Evolutionary conservation across 257 asterid genomes (phyloP), one percentile per base, ranked within the genome.

Genomic region (Handroanthus guayacan): DNA sequence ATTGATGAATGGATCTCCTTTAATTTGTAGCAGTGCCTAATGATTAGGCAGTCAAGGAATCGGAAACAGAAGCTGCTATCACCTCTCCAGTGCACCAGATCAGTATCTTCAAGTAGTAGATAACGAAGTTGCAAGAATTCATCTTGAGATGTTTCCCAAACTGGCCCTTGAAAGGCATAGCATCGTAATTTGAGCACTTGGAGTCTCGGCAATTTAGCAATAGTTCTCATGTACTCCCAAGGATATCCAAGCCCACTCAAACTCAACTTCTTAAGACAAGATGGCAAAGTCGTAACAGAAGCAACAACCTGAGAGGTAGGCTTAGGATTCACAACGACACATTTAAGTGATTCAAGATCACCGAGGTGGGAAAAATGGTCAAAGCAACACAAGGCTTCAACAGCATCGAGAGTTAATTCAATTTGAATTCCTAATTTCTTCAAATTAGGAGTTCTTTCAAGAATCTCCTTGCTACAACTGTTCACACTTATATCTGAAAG

Each of bases 261-360:
- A 25, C 31, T 25, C 31, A 25, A 25, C 31, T 25, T 25, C 0
- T 0, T 25, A 25, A 25, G 31, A 0, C 1, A 25, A 1, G 31
- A 25, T 25, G 31, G 31, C 31, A 25, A 1, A 25, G 31, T 25
- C 31, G 31, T 25, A 25, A 25, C 1, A 25, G 31, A 11, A 16
- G 12, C 20, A 52, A 18, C 18, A 54, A 50, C 4, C 18, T 6
- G 34, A 2, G 48, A 31, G 37, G 13, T 10, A 17, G 17, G 36
- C 5, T 66, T 63, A 55, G 80, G 75, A 57, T 67, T 67, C 75
- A 76, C 41, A 54, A 76, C 38, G 5, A 45, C 25, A 34, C 73
- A 67, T 67, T 67, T 67, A 37, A 67, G 44, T 25, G 45, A 25
- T 67, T 47, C 69, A 14, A 73, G 69, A 12, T 16, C 3, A 14